These are phyloP conservation scores for Herpetomonas tarakana DNA, from an alignment of 208 protist species.

Conservation along the genomic window DNA sequence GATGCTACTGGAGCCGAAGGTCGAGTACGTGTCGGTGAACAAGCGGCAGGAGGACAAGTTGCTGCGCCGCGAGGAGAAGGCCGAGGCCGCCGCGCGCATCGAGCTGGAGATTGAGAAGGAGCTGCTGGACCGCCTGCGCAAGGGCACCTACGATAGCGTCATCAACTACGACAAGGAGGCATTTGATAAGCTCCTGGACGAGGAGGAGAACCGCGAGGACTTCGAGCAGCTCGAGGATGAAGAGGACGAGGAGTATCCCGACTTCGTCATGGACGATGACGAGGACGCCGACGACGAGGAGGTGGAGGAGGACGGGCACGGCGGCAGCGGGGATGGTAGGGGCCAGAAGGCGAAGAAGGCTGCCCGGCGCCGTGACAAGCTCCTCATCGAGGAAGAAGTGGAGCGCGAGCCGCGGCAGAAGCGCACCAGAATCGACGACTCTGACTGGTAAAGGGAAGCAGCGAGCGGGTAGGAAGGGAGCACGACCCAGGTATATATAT, in stretches of 20 bases:
- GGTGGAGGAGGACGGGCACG: conserved; percentile 16
- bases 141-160: conserved; percentile 91
- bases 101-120: conserved; percentile 97
- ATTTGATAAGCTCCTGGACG: conserved; percentile 85
- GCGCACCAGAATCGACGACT: conserved; percentile 50
- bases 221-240: conserved; percentile 73
- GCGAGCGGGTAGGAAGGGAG: not conserved
- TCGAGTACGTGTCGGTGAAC: conserved; percentile 96
- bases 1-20: conserved; percentile 90
- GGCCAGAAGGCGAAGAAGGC: conserved; percentile 15
- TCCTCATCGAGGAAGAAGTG: conserved; percentile 87
- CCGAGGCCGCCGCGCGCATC: conserved; percentile 95
- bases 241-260: conserved; percentile 83
- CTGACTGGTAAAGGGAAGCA: conserved; percentile 64
- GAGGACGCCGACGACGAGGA: conserved; percentile 67
- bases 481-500: no score
- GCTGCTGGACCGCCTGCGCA: conserved; percentile 94
- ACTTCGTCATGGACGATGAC: conserved; percentile 90
- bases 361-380: conserved; percentile 48
- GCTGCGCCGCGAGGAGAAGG: conserved; percentile 94
- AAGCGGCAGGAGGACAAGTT: conserved; percentile 97
- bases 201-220: conserved; percentile 81
- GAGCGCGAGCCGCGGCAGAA: conserved; percentile 57
- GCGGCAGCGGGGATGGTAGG: not conserved
- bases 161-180: conserved; percentile 90